phyloP scores from a whole-genome alignment of 1,284 basidiomycete genomes.

The Rhodotorula sp. region DNA sequence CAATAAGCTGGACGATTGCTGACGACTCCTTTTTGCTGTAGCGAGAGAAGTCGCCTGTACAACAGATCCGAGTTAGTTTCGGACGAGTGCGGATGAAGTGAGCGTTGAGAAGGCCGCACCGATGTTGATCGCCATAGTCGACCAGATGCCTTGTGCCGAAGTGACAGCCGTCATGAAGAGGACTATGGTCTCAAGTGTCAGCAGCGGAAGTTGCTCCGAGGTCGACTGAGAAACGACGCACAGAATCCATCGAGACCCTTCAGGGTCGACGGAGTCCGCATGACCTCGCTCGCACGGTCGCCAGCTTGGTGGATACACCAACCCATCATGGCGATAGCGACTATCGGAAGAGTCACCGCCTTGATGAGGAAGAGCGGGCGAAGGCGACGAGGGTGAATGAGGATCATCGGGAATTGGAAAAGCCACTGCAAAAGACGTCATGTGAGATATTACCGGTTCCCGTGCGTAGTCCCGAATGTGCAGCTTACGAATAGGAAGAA shows the following conservation, averaged over 20 bases:
- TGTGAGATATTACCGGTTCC: neutral
- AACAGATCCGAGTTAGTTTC: too few species aligned
- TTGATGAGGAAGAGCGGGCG: slow-evolving; percentile 64
- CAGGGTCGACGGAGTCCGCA: slow-evolving; percentile 50
- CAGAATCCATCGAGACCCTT: slow-evolving; percentile 16
- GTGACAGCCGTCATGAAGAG: slow-evolving; percentile 32
- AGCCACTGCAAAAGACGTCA: slow-evolving; percentile 21
- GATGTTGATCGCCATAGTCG: neutral
- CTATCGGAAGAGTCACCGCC: slow-evolving; percentile 60
- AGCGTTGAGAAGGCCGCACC: neutral
- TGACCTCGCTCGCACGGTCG: slow-evolving; percentile 56
- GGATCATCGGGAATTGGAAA: slow-evolving; percentile 60
- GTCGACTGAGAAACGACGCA: neutral
- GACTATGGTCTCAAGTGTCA: neutral
- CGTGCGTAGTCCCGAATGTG: neutral
- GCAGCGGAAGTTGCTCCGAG: neutral
- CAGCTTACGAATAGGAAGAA: slow-evolving; percentile 67
- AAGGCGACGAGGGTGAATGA: slow-evolving; percentile 67
- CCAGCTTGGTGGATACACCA: slow-evolving; percentile 68
- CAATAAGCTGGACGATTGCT: slow-evolving; percentile 62
- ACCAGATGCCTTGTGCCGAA: slow-evolving; percentile 15
- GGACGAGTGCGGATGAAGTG: too few species aligned
- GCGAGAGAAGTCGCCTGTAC: slow-evolving; percentile 40
- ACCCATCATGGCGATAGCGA: slow-evolving; percentile 68
- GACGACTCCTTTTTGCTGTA: slow-evolving; percentile 16